Conservation (phyloP, 805 yeast genomes). For the Teunomyces cretensis region DNA sequence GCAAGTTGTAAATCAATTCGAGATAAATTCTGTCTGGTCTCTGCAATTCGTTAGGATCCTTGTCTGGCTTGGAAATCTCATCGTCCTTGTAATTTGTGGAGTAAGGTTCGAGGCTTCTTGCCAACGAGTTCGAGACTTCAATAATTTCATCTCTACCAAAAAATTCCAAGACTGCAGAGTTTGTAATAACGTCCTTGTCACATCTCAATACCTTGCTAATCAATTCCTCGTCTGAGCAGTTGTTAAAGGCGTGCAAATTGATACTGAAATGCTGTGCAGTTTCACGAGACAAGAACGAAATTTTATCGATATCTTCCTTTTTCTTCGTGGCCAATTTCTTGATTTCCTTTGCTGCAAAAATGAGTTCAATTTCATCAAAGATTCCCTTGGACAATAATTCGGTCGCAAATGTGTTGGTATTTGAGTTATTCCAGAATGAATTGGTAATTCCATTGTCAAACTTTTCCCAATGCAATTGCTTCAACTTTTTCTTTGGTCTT, state of each 20-base stretch:
- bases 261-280: conserved; percentile 79
- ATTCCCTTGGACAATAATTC: conserved; percentile 60
- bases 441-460: conserved; percentile 49
- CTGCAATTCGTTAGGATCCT: conserved; percentile 57
- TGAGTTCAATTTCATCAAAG: conserved; percentile 59
- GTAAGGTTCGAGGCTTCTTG: conserved; percentile 63
- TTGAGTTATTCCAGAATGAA: conserved; percentile 61
- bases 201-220: conserved; percentile 57
- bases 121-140: conserved; percentile 56
- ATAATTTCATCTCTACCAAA: conserved; percentile 64
- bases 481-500: conserved; percentile 58
- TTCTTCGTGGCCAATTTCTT: conserved; percentile 43
- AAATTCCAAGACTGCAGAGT: conserved; percentile 64
- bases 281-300: conserved; percentile 65
- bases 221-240: conserved; percentile 52
- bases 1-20: conserved; percentile 65
- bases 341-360: conserved; percentile 58
- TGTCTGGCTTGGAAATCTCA: conserved; percentile 41
- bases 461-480: conserved; percentile 84
- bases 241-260: conserved; percentile 64
- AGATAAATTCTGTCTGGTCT: conserved; percentile 70
- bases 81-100: conserved; percentile 47
- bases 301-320: conserved; percentile 44
- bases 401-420: conserved; percentile 44
- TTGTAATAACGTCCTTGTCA: conserved; percentile 53